Evolutionary conservation across 305 asterid species (phyloP), one percentile per base, ranked within the genome.

Genomic region (Solanum chacoense): DNA sequence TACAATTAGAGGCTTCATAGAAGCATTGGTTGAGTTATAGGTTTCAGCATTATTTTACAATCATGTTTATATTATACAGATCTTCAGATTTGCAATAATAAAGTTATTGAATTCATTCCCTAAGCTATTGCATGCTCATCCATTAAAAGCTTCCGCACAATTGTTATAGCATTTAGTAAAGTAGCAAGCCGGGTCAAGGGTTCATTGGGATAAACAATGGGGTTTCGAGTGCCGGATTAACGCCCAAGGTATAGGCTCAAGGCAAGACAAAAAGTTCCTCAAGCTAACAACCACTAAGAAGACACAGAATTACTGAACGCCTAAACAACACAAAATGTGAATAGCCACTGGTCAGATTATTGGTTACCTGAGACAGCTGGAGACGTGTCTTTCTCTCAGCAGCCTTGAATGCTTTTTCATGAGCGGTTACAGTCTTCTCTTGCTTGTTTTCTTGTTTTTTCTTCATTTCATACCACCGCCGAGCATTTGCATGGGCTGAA

Each of bases 401-500:
- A 89, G 99, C 99, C 93, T 94, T 96, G 88, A 97, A 95, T 89
- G 98, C 99, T 94, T 96, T 96, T 92, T 94, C 99, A 91, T 96
- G 98, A n/a, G 98, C 97, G 83, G 98, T 94, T 72, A 94, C 50
- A 84, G 99, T 97, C 92, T 97, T 97, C 90, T 93, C 99, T 94
- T 97, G 99, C 92, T 97, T 97, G 93, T 89, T 96, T 91, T 97
- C 98, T 93, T 95, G 99, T 92, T 67, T 96, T 93, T 96, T 97
- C 95, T 97, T 97, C 98, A 92, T 93, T 88, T 94, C 99, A 91
- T 95, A 97, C 94, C 96, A 97, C 73, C 96, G 94, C 80, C 99
- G 97, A 90, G 99, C 98, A 95, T 97, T 97, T 31, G 99, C 99
- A 94, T 97, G 99, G 35, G 99, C 99, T 11, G 99, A 94, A 89